Evolutionary conservation across 495 filamentous ascomycete genomes (phyloP).

Genomic region (Daldinia loculata): DNA sequence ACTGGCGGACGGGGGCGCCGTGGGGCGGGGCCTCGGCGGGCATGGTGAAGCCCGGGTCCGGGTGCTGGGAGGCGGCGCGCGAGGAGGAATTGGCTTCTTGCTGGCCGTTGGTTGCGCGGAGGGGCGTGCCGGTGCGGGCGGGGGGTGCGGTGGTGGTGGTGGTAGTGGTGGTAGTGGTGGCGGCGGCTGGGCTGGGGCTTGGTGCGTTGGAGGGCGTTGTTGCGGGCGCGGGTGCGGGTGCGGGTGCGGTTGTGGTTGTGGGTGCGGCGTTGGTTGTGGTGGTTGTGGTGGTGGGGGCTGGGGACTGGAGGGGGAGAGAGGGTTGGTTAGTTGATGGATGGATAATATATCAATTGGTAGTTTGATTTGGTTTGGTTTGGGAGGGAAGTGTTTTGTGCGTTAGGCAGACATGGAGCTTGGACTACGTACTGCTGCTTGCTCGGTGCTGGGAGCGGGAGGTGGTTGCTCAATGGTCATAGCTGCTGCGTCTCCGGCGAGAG

Average conservation of each 20-base stretch:
- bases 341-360: neutral
- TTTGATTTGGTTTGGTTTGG: neutral
- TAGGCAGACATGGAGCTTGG: neutral
- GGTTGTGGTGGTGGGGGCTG: slow-evolving; percentile 23
- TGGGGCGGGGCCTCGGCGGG: slow-evolving; percentile 67
- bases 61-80: slow-evolving; percentile 63
- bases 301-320: slow-evolving; percentile 29
- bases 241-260: neutral
- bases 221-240: slow-evolving; percentile 3
- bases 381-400: neutral
- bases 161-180: slow-evolving; percentile 38
- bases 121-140: slow-evolving; percentile 51
- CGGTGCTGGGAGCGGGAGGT: slow-evolving; percentile 21
- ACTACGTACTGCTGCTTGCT: slow-evolving; percentile 38
- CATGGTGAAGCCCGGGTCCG: slow-evolving; percentile 58
- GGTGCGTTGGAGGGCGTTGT: slow-evolving; percentile 41
- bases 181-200: slow-evolving; percentile 53
- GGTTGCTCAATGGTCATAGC: slow-evolving; percentile 14
- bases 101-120: slow-evolving; percentile 38
- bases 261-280: slow-evolving; percentile 1
- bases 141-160: slow-evolving; percentile 44
- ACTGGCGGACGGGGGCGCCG: slow-evolving; percentile 85
- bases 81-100: slow-evolving; percentile 36
- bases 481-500: neutral
- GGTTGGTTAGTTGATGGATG: slow-evolving; percentile 25